Percentiles rank a stretch among this genome's conserved stretches.
phyloP scores from a whole-genome alignment of 2,329 filamentous ascomycete genomes.

The Thielaviopsis cerberus region DNA sequence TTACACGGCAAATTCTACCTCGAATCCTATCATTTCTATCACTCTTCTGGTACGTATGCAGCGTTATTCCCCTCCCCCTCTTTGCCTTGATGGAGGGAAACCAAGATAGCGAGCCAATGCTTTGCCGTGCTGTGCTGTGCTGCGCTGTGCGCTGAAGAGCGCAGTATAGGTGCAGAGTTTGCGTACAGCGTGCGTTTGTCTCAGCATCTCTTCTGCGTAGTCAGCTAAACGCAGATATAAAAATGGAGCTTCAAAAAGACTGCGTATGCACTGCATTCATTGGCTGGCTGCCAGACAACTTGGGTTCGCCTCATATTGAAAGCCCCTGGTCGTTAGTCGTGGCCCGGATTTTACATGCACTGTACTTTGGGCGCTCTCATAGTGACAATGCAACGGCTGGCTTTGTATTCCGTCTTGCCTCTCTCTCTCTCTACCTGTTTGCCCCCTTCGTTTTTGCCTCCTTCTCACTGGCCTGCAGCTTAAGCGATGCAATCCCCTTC shows the following conservation, averaged over 20 bases:
- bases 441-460: neutral
- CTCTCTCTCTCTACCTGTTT: neutral
- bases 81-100: neutral
- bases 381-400: too few relatives aligned
- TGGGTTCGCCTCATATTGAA: neutral
- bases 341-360: too few relatives aligned
- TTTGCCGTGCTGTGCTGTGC: too few relatives aligned
- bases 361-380: too few relatives aligned
- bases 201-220: neutral
- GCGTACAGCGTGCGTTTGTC: neutral
- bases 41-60: neutral
- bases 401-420: neutral
- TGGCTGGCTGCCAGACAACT: neutral
- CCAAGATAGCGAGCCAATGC: neutral
- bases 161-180: neutral
- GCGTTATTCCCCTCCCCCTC: neutral
- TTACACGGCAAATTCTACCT: neutral
- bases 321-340: neutral
- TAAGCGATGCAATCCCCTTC: neutral
- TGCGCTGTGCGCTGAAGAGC: too few relatives aligned
- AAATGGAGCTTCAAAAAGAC: neutral
- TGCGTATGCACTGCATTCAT: neutral
- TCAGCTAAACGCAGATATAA: neutral
- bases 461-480: neutral
- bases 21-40: neutral